phyloP scores from a whole-genome alignment of 305 asterid species.

The Fraxinus greggii region DNA sequence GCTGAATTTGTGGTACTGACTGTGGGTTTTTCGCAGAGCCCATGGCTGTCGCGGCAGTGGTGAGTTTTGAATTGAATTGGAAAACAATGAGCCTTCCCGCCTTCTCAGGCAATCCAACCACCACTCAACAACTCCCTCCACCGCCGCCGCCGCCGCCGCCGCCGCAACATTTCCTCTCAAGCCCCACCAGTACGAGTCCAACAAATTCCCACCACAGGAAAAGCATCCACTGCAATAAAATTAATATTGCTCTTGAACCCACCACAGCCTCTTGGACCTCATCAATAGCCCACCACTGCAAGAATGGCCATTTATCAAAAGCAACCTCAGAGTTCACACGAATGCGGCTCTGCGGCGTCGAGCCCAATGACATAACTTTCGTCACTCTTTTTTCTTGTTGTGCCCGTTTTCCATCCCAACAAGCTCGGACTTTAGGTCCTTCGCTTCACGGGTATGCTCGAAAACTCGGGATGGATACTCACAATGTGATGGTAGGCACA shows the following conservation, averaged over 20 bases:
- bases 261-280: constrained; percentile 72
- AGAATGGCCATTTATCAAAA: constrained; percentile 47
- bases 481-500: constrained; percentile 66
- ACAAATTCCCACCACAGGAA: neutral
- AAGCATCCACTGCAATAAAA: constrained; percentile 7
- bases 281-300: constrained; percentile 61
- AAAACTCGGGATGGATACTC: constrained; percentile 56
- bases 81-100: constrained; percentile 55
- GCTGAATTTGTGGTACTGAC: neutral
- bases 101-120: constrained; percentile 24
- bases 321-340: constrained; percentile 51
- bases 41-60: neutral
- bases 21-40: neutral
- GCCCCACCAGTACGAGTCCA: neutral
- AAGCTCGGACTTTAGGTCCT: constrained; percentile 41
- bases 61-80: neutral
- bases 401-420: constrained; percentile 49
- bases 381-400: constrained; percentile 67
- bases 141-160: constrained; percentile 2
- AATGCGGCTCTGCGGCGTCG: constrained; percentile 56
- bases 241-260: constrained; percentile 19
- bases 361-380: constrained; percentile 60
- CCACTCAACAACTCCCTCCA: constrained; percentile 17
- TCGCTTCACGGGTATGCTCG: constrained; percentile 56
- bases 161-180: neutral